phyloP scores from a whole-genome alignment of 768 basidiomycete genomes.

The Lanmaoa pseudosensibilis region DNA sequence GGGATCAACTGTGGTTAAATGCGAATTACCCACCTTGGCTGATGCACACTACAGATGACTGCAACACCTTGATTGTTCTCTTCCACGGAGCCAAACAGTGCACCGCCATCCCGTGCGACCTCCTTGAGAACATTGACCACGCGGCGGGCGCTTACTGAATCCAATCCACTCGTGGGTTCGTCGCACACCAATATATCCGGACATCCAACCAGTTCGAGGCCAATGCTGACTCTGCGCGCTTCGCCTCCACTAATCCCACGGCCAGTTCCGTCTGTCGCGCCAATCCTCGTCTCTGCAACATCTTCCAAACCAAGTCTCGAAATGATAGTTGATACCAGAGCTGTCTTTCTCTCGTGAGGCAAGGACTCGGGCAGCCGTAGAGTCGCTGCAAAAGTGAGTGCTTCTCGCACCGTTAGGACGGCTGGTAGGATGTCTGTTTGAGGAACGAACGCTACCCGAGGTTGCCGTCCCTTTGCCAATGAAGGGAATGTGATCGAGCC shows the following conservation, averaged over 20 bases:
- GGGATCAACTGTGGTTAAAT: background rate
- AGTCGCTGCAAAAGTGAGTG: constrained; percentile 81
- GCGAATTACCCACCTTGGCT: constrained; percentile 59
- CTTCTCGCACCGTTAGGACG: constrained; percentile 77
- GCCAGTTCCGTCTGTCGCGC: constrained; percentile 59
- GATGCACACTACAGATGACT: constrained; percentile 85
- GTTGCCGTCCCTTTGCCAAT: constrained; percentile 33
- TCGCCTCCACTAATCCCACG: constrained; percentile 92
- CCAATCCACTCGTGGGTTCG: constrained; percentile 81
- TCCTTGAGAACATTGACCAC: constrained; percentile 75
- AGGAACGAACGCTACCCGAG: constrained; percentile 82
- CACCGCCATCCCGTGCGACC: constrained; percentile 56
- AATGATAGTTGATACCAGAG: constrained; percentile 69
- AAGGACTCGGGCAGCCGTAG: constrained; percentile 79
- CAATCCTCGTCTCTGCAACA: constrained; percentile 71
- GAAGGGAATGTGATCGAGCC: constrained; percentile 64
- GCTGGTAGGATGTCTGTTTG: constrained; percentile 83
- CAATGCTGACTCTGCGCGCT: constrained; percentile 87
- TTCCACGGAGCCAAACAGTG: constrained; percentile 21
- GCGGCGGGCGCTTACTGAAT: constrained; percentile 83
- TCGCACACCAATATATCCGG: constrained; percentile 87
- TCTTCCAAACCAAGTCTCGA: constrained; percentile 74
- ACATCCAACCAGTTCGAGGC: constrained; percentile 80
- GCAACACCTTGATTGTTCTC: constrained; percentile 62
- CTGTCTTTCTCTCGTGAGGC: constrained; percentile 56